Conservation (phyloP, 768 basidiomycete species). For the Tricholoma sp. region DNA sequence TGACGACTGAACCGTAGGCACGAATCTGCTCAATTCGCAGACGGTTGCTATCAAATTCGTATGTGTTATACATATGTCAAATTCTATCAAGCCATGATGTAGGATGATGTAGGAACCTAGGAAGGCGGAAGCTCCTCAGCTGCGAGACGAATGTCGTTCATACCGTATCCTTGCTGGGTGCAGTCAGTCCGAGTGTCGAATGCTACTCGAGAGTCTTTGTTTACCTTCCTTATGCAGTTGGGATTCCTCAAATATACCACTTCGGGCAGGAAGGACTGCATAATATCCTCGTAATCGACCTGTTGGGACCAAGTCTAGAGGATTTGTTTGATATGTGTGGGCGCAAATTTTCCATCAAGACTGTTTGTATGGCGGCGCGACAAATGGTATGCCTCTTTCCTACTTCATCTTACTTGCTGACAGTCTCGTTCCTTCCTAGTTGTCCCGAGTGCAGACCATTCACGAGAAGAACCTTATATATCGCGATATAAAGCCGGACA, state of each 20-base stretch:
- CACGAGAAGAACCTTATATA: slow-evolving; percentile 99
- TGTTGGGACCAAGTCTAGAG: slow-evolving; percentile 93
- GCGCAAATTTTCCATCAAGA: slow-evolving; percentile 96
- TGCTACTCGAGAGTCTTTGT: slow-evolving; percentile 11
- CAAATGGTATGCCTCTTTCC: slow-evolving; percentile 68
- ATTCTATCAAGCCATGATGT: slow-evolving; percentile 6
- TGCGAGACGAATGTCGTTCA: slow-evolving; percentile 97
- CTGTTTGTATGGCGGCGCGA: slow-evolving; percentile 97
- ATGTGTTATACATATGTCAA: slow-evolving; percentile 32
- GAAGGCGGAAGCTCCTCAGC: slow-evolving; percentile 95
- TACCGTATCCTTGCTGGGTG: slow-evolving; percentile 89
- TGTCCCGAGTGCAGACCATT: slow-evolving; percentile 93
- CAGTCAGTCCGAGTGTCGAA: slow-evolving; percentile 48
- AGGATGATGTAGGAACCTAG: slow-evolving; percentile 64
- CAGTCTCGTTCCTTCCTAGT: slow-evolving; percentile 37
- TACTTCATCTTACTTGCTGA: slow-evolving; percentile 4
- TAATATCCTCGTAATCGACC: slow-evolving; percentile 97
- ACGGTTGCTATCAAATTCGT: slow-evolving; percentile 99
- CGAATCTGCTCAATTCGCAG: slow-evolving; percentile 96
- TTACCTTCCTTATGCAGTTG: slow-evolving; percentile 49
- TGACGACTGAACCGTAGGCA: slow-evolving; percentile 49
- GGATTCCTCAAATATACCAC: slow-evolving; percentile 99
- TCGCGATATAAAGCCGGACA: slow-evolving; percentile 99
- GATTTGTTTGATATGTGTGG: slow-evolving; percentile 99
- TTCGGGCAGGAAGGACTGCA: slow-evolving; percentile 98